Evolutionary conservation across 2,329 filamentous ascomycete genomes (phyloP).

Genomic region (Lecanicillium sp.): DNA sequence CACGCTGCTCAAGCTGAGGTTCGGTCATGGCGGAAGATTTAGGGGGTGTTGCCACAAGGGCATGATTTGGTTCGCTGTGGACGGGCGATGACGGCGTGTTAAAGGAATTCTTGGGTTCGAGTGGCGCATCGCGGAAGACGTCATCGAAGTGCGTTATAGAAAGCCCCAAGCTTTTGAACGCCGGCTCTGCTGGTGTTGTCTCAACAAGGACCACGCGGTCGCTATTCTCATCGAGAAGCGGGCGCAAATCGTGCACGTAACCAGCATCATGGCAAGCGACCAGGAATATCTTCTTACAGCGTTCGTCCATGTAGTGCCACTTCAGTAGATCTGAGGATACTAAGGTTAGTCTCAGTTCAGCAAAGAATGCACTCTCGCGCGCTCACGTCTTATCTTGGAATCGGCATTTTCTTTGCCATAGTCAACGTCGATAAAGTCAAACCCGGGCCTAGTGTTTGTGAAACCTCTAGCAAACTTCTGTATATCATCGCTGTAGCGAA

Average conservation of each 20-base stretch:
- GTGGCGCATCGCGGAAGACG: not conserved
- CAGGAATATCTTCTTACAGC: not conserved
- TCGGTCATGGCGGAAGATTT: not conserved
- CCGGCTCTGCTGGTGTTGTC: not conserved
- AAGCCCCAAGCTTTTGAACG: not conserved
- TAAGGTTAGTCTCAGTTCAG: not conserved
- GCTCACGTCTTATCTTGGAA: conserved; percentile 2
- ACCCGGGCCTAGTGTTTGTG: conserved; percentile 4
- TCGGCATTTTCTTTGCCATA: conserved; percentile 7
- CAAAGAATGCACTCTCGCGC: not conserved
- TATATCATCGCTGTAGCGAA: not conserved
- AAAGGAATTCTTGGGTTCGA: not conserved
- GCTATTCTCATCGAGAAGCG: not conserved
- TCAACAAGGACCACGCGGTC: not conserved
- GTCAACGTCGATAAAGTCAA: conserved; percentile 7
- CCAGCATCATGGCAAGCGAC: not conserved
- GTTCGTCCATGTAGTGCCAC: not conserved
- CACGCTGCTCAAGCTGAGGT: not conserved
- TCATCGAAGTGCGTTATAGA: not conserved
- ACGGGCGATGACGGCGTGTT: not conserved
- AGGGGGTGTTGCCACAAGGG: not conserved
- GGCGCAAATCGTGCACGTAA: not conserved
- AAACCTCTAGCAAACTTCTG: not conserved
- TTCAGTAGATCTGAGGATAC: not conserved
- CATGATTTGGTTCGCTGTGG: not conserved